These are phyloP conservation scores for Isoetes engelmannii DNA, from an alignment of 83 land plant species.

Conservation along the genomic window DNA sequence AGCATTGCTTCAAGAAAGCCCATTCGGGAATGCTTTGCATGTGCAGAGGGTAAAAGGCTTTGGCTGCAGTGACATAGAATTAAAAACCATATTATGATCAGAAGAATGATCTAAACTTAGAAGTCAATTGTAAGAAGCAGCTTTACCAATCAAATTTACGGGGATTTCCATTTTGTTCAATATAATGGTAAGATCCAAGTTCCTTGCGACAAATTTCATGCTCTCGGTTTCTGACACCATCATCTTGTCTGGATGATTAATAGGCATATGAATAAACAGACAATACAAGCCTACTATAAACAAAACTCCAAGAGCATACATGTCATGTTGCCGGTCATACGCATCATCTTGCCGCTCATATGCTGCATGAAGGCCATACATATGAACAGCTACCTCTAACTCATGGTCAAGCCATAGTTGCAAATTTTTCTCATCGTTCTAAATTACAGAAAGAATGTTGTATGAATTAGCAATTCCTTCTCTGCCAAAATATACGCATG, in stretches of 20 bases:
- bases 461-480: too few relatives aligned
- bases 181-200: neutral
- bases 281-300: neutral
- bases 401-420: conserved; percentile 22
- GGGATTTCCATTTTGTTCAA: conserved; percentile 3
- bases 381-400: conserved; percentile 15
- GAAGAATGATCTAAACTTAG: neutral
- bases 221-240: conserved; percentile 10
- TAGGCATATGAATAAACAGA: neutral
- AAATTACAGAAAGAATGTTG: neutral
- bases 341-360: conserved; percentile 22
- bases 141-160: conserved; percentile 4
- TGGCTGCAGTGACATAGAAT: neutral
- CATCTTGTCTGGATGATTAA: neutral
- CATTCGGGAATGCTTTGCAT: conserved; percentile 6
- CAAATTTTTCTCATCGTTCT: conserved; percentile 12
- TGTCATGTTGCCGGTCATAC: conserved; percentile 9
- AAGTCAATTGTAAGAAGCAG: neutral
- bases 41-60: neutral
- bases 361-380: conserved; percentile 11
- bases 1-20: conserved; percentile 8
- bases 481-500: too few relatives aligned
- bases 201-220: neutral
- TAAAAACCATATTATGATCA: neutral
- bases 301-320: neutral